Percentiles rank a stretch among this genome's conserved stretches.
Conservation (phyloP, 306 rosid genomes). For the Sphenostylis stenocarpa region DNA sequence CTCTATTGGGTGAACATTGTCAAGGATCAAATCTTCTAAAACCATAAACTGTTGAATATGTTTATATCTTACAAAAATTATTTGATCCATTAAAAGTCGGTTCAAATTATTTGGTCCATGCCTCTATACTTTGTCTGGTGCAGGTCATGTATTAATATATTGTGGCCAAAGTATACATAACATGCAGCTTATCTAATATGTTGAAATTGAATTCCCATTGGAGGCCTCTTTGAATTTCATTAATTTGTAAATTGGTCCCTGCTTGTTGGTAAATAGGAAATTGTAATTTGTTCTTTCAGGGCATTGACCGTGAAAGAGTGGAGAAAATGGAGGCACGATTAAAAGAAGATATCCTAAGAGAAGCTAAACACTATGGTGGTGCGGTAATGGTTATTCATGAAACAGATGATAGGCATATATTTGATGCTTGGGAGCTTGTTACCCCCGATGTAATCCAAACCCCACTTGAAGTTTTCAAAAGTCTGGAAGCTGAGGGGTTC, state of each 20-base stretch:
- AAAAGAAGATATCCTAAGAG: constrained; percentile 78
- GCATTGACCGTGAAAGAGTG: constrained; percentile 81
- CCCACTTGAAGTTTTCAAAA: constrained; percentile 78
- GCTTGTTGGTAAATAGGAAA: constrained; percentile 29
- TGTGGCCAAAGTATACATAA: not conserved
- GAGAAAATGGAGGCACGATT: constrained; percentile 89
- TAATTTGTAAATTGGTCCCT: constrained; percentile 5
- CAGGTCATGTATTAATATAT: not conserved
- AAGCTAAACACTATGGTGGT: constrained; percentile 67
- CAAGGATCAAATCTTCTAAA: not conserved
- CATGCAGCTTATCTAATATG: not conserved
- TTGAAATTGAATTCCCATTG: constrained; percentile 15
- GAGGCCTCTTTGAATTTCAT: not conserved
- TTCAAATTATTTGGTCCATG: not conserved
- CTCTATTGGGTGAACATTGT: not conserved
- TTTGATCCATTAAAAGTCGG: not conserved
- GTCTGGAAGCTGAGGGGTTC: constrained; percentile 69
- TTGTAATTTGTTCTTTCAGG: constrained; percentile 46
- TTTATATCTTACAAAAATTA: not conserved
- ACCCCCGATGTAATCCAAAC: constrained; percentile 63
- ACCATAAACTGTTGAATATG: not conserved
- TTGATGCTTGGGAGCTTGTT: constrained; percentile 78
- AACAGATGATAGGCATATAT: constrained; percentile 69
- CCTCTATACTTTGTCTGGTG: not conserved
- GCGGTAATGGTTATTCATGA: constrained; percentile 90